These are phyloP conservation scores for Coccomyxa sp. DNA, from an alignment of 139 green algal species.

Conservation along the genomic window DNA sequence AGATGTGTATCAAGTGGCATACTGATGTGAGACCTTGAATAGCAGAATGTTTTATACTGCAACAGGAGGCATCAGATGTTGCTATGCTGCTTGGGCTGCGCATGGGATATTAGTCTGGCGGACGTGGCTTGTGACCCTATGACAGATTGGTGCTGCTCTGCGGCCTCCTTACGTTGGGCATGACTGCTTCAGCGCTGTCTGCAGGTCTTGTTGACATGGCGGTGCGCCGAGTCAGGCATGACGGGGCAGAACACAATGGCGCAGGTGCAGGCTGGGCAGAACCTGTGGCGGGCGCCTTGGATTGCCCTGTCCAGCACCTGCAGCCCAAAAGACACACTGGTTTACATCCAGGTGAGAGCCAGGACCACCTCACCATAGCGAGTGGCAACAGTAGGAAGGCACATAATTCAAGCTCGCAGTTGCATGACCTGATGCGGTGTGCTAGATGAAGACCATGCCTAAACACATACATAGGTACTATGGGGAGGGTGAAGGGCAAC, in stretches of 20 bases:
- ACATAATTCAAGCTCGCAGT: background rate
- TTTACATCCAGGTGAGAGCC: background rate
- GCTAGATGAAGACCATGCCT: background rate
- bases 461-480: background rate
- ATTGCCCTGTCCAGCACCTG: background rate
- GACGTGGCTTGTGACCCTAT: no score
- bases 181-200: no score
- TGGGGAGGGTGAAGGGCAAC: background rate
- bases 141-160: no score
- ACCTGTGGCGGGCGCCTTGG: background rate
- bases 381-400: background rate
- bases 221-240: background rate
- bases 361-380: no score
- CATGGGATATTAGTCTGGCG: no score
- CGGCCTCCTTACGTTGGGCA: no score
- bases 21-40: no score
- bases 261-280: background rate
- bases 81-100: no score
- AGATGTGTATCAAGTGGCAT: no score
- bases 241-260: background rate
- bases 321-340: background rate
- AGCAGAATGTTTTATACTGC: no score
- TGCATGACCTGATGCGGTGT: background rate
- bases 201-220: constrained; percentile 4
- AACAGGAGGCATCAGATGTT: no score